phyloP scores from a whole-genome alignment of 805 yeast genomes.

The Metschnikowia reukaufii region DNA sequence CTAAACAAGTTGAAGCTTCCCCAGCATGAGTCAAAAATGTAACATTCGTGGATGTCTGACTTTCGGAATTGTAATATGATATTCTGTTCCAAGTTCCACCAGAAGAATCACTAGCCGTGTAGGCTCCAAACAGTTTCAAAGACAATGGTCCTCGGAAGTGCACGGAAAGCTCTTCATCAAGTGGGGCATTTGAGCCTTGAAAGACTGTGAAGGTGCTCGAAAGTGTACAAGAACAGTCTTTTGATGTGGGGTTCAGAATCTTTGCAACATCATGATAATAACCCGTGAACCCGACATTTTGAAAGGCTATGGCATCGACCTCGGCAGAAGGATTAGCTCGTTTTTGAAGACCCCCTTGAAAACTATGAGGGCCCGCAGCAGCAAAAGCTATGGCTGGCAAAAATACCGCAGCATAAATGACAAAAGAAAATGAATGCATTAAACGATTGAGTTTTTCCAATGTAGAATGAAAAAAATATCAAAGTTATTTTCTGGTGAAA shows the following conservation, averaged over 20 bases:
- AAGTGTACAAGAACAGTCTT: conserved; percentile 48
- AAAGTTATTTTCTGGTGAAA: too few relatives aligned
- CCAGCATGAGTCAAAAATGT: conserved; percentile 71
- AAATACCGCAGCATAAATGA: conserved; percentile 4
- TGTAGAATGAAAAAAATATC: neutral
- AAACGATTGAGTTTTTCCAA: neutral
- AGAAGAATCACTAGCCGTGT: conserved; percentile 40
- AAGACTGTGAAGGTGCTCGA: conserved; percentile 40
- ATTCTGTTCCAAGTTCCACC: conserved; percentile 55
- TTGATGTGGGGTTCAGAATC: conserved; percentile 41
- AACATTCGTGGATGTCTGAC: conserved; percentile 56
- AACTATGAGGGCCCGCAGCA: conserved; percentile 1
- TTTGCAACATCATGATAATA: conserved; percentile 47
- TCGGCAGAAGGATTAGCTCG: neutral
- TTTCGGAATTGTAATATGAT: conserved; percentile 56
- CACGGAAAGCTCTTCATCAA: conserved; percentile 67
- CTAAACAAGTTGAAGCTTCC: conserved; percentile 58
- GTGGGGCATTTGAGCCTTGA: conserved; percentile 63
- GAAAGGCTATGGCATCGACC: conserved; percentile 45
- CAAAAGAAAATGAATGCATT: conserved; percentile 1
- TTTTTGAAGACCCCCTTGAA: neutral
- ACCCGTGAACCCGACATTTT: conserved; percentile 58
- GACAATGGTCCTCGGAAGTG: conserved; percentile 77
- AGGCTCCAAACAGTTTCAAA: conserved; percentile 60
- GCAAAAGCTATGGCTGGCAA: conserved; percentile 7